Percentiles rank a stretch among this genome's conserved stretches.
Conservation (phyloP, 495 filamentous ascomycete genomes). For the Cairneyella variabilis region DNA sequence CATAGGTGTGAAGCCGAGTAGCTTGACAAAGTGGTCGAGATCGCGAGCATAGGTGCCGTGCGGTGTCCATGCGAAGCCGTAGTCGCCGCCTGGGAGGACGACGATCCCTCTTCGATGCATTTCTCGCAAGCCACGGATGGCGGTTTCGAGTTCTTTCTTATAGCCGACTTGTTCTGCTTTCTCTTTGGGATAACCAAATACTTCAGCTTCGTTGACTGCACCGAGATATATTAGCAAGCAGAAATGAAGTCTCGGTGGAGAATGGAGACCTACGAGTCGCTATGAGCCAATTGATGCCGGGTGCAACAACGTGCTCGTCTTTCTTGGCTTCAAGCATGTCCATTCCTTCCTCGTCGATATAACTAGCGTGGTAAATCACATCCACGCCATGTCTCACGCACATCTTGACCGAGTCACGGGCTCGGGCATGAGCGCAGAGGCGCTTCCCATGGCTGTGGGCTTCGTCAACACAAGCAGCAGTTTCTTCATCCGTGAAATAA, state of each 20-base stretch:
- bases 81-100: conserved; percentile 48
- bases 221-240: no score
- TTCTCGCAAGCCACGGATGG: conserved; percentile 38
- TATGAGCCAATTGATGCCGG: conserved; percentile 44
- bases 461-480: conserved; percentile 48
- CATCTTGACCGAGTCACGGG: conserved; percentile 44
- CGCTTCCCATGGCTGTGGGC: conserved; percentile 40
- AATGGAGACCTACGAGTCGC: conserved; percentile 25
- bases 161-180: conserved; percentile 44
- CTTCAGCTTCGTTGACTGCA: conserved; percentile 35
- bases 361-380: conserved; percentile 50
- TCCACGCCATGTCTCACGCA: conserved; percentile 45
- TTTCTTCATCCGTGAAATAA: conserved; percentile 46
- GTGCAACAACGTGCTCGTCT: conserved; percentile 41
- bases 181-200: conserved; percentile 42
- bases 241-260: no score
- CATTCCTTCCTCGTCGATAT: conserved; percentile 46
- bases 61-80: conserved; percentile 50
- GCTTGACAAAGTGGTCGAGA: conserved; percentile 46
- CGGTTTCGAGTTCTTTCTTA: conserved; percentile 38
- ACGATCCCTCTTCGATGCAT: conserved; percentile 46
- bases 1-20: conserved; percentile 46
- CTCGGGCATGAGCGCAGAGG: conserved; percentile 48
- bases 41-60: conserved; percentile 49
- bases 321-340: conserved; percentile 44